Conservation (phyloP, 2,329 filamentous ascomycete species). For the Stachybotrys echinatus region DNA sequence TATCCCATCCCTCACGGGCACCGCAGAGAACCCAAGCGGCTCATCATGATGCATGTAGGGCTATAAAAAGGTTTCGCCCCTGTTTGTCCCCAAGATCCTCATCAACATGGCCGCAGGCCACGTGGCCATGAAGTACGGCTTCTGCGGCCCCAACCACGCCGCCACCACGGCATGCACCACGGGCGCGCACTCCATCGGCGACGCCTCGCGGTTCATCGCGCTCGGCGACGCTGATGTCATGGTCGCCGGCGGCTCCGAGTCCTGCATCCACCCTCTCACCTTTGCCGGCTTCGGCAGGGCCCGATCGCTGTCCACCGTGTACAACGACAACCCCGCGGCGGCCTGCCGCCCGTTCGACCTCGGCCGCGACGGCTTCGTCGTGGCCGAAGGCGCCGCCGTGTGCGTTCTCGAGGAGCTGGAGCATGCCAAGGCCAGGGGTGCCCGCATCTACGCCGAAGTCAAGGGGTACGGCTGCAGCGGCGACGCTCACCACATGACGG, state of each 20-base stretch:
- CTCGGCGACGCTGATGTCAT: slow-evolving; percentile 90
- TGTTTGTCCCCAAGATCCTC: slow-evolving; percentile 88
- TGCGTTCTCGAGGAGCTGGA: slow-evolving; percentile 85
- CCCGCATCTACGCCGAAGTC: slow-evolving; percentile 82
- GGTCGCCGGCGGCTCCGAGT: slow-evolving; percentile 92
- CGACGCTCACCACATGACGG: slow-evolving; percentile 91
- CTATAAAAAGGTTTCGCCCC: slow-evolving; percentile 85
- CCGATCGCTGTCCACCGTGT: slow-evolving; percentile 76
- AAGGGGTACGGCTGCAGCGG: slow-evolving; percentile 85
- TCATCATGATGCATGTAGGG: slow-evolving; percentile 48
- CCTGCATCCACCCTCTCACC: slow-evolving; percentile 90
- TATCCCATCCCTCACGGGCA: neutral
- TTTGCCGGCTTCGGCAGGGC: slow-evolving; percentile 88
- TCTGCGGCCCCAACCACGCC: slow-evolving; percentile 87
- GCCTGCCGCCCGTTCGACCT: slow-evolving; percentile 86
- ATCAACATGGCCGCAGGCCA: slow-evolving; percentile 96
- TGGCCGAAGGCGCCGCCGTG: slow-evolving; percentile 86
- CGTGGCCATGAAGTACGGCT: slow-evolving; percentile 86
- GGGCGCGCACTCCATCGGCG: slow-evolving; percentile 88
- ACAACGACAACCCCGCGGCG: slow-evolving; percentile 64
- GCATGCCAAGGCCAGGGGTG: slow-evolving; percentile 75
- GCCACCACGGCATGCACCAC: slow-evolving; percentile 95
- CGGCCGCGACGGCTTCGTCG: slow-evolving; percentile 78
- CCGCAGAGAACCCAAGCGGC: neutral
- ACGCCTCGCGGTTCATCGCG: slow-evolving; percentile 89